Conservation (phyloP, 2,329 filamentous ascomycete genomes). For the Cladobotryum protrusum region DNA sequence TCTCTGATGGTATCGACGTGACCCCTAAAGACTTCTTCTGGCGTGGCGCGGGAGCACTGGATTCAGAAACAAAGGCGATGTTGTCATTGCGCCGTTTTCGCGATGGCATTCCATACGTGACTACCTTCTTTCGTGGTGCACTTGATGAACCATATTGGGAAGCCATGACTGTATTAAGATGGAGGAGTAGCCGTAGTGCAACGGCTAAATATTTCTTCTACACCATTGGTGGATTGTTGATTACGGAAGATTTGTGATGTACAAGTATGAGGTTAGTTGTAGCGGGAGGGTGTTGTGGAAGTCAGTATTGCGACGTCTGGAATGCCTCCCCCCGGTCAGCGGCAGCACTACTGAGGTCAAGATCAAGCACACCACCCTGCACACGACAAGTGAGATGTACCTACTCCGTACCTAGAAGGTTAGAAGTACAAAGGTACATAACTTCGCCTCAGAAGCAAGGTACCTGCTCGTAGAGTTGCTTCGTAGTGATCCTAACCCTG, state of each 20-base stretch:
- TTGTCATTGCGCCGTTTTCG: conserved; percentile 15
- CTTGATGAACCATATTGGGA: conserved; percentile 18
- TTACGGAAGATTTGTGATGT: too few relatives aligned
- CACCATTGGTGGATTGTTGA: background rate
- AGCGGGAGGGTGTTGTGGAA: background rate
- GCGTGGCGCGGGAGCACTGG: background rate
- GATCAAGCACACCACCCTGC: too few relatives aligned
- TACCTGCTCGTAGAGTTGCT: too few relatives aligned
- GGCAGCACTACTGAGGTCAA: too few relatives aligned
- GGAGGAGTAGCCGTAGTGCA: background rate
- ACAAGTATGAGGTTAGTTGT: background rate
- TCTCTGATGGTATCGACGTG: background rate
- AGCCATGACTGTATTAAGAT: conserved; percentile 12
- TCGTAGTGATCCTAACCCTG: too few relatives aligned
- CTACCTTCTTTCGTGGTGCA: conserved; percentile 18
- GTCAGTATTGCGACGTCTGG: too few relatives aligned
- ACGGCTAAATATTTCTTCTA: background rate
- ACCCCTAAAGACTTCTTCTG: background rate
- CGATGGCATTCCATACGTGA: conserved; percentile 23
- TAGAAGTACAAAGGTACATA: too few relatives aligned
- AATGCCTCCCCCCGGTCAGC: too few relatives aligned
- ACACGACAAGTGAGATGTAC: too few relatives aligned
- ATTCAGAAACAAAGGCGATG: background rate
- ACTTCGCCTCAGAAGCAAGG: too few relatives aligned
- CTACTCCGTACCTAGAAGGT: too few relatives aligned